Evolutionary conservation across 1,284 basidiomycete species (phyloP).

Genomic region (Cutaneotrichosporon sp.): DNA sequence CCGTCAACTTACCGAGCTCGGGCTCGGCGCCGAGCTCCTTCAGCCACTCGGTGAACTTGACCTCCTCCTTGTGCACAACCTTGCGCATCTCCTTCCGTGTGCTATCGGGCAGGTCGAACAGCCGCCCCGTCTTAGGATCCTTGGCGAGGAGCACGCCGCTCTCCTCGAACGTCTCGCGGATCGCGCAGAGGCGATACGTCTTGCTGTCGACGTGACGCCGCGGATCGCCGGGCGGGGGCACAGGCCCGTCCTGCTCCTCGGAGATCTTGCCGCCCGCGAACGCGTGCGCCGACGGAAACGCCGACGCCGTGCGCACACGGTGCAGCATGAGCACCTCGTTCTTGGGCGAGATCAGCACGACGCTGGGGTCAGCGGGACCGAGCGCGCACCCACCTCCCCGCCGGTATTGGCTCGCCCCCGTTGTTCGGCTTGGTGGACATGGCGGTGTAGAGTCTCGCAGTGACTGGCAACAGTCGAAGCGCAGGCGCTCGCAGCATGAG

Average conservation of each 20-base stretch:
- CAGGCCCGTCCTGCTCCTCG: constrained; percentile 15
- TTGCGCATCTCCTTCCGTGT: constrained; percentile 6
- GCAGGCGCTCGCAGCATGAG: neutral
- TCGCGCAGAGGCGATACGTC: constrained; percentile 18
- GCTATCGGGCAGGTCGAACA: constrained; percentile 10
- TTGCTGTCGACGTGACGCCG: constrained; percentile 18
- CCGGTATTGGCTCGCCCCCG: neutral
- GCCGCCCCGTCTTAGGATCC: neutral
- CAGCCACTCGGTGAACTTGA: constrained; percentile 22
- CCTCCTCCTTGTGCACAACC: constrained; percentile 16
- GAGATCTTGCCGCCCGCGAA: constrained; percentile 22
- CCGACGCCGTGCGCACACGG: constrained; percentile 19
- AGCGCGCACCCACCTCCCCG: constrained; percentile 3
- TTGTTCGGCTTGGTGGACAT: neutral
- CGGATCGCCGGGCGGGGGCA: constrained; percentile 8
- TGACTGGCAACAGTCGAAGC: neutral
- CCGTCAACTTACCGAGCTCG: constrained; percentile 13
- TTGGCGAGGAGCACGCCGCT: constrained; percentile 23
- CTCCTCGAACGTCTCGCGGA: constrained; percentile 28
- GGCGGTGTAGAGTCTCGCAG: neutral
- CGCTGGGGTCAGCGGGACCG: constrained; percentile 5
- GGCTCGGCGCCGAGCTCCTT: constrained; percentile 14
- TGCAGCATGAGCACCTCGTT: constrained; percentile 23
- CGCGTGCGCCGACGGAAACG: constrained; percentile 21
- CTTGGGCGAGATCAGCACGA: constrained; percentile 20